Evolutionary conservation across 768 basidiomycete species (phyloP).

Genomic region (Russula vinacea): DNA sequence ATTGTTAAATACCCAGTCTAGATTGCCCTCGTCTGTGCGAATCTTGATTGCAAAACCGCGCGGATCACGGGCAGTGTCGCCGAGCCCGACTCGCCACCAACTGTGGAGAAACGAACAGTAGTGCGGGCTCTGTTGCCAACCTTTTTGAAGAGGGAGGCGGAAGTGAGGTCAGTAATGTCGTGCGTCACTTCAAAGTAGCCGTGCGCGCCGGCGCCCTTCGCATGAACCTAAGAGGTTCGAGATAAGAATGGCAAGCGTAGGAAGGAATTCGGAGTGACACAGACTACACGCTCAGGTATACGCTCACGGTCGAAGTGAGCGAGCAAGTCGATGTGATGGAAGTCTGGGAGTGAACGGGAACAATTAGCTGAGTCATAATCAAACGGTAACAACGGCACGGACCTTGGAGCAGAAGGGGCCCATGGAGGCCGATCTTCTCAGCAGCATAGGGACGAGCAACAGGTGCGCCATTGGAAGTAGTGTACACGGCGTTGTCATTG

Average conservation of each 20-base stretch:
- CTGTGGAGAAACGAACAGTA: conserved; percentile 91
- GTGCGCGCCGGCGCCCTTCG: conserved; percentile 90
- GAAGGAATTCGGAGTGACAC: conserved; percentile 31
- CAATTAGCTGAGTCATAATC: conserved; percentile 3
- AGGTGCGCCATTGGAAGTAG: conserved; percentile 81
- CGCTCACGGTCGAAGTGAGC: conserved; percentile 94
- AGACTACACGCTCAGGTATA: conserved; percentile 90
- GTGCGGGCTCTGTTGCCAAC: conserved; percentile 65
- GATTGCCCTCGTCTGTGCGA: conserved; percentile 86
- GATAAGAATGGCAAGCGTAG: neutral
- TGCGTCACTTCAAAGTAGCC: conserved; percentile 91
- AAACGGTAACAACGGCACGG: conserved; percentile 29
- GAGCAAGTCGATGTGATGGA: conserved; percentile 85
- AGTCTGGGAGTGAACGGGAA: conserved; percentile 51
- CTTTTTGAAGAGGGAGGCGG: conserved; percentile 60
- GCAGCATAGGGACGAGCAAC: conserved; percentile 72
- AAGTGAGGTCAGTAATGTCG: conserved; percentile 77
- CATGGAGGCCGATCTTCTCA: conserved; percentile 68
- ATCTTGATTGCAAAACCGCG: conserved; percentile 91
- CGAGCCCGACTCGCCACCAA: conserved; percentile 83
- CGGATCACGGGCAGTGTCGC: conserved; percentile 93
- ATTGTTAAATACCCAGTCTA: conserved; percentile 92
- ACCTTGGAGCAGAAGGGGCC: conserved; percentile 91
- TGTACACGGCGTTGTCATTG: conserved; percentile 66
- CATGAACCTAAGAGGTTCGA: conserved; percentile 60